A percentile compares a stretch with the other conserved stretches of the same genome.
Conservation (phyloP, 2,329 filamentous ascomycete species). For the Ilyonectria robusta region DNA sequence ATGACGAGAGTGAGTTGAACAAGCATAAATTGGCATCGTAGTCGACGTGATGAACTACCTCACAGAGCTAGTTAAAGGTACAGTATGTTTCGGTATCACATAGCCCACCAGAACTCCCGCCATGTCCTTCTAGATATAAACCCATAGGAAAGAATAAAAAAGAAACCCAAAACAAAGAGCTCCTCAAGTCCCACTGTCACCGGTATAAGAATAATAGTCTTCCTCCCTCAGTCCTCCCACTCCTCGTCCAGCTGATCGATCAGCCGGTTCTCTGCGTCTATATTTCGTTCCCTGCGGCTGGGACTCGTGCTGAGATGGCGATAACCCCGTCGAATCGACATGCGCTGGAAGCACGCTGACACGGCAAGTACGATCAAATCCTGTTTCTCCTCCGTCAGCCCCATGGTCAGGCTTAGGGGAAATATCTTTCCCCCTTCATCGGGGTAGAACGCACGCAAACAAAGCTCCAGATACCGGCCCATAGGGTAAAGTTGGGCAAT, state of each 20-base stretch:
- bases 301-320: conserved; percentile 71
- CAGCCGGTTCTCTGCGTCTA: conserved; percentile 90
- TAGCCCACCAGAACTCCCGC: conserved; percentile 42
- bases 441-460: conserved; percentile 71
- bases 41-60: conserved; percentile 27
- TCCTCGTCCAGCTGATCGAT: conserved; percentile 98
- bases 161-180: conserved; percentile 19
- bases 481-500: conserved; percentile 92
- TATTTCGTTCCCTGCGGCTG: conserved; percentile 62
- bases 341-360: conserved; percentile 77
- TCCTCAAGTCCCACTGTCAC: background rate
- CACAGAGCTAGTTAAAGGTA: conserved; percentile 28
- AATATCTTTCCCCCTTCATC: conserved; percentile 50
- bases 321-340: conserved; percentile 78
- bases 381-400: conserved; percentile 56
- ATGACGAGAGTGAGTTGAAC: background rate
- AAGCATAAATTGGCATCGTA: conserved; percentile 32
- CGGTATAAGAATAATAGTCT: conserved; percentile 25
- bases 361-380: conserved; percentile 77
- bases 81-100: conserved; percentile 34
- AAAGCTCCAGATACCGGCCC: conserved; percentile 89
- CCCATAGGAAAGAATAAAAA: conserved; percentile 27
- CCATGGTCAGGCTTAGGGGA: conserved; percentile 42
- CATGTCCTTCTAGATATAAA: conserved; percentile 38
- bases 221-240: conserved; percentile 80